Conservation (phyloP, 176 grass and related monocot genomes). For the Musa itinerans region DNA sequence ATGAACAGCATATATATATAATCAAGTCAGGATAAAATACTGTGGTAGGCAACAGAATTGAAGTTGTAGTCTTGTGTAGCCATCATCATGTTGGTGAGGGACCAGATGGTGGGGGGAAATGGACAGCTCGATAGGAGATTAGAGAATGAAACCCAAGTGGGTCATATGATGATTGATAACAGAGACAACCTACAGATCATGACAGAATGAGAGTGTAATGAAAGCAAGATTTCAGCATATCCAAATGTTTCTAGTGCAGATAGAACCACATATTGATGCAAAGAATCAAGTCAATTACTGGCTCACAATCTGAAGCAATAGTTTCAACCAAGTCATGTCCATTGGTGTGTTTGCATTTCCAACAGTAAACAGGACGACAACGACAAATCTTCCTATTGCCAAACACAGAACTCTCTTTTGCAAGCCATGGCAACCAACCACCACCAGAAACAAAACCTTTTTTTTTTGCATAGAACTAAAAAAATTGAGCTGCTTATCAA, state of each 20-base stretch:
- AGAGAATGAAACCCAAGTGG: neutral
- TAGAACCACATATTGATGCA: no score
- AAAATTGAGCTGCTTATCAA: slow-evolving; percentile 31
- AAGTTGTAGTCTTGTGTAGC: neutral
- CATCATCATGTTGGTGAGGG: neutral
- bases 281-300: no score
- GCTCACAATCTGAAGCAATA: no score
- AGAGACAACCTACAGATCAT: neutral
- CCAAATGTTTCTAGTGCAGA: no score
- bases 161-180: neutral
- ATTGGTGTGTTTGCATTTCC: neutral
- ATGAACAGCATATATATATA: neutral
- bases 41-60: no score
- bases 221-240: no score
- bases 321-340: neutral
- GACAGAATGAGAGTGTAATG: no score
- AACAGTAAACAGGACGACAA: neutral
- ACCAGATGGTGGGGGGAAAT: neutral
- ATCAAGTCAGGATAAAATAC: neutral
- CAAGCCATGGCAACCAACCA: neutral
- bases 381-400: neutral
- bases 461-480: neutral
- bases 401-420: neutral
- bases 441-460: neutral
- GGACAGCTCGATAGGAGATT: neutral